These are phyloP conservation scores for Collybia sordida DNA, from an alignment of 768 basidiomycete genomes.

Conservation along the genomic window DNA sequence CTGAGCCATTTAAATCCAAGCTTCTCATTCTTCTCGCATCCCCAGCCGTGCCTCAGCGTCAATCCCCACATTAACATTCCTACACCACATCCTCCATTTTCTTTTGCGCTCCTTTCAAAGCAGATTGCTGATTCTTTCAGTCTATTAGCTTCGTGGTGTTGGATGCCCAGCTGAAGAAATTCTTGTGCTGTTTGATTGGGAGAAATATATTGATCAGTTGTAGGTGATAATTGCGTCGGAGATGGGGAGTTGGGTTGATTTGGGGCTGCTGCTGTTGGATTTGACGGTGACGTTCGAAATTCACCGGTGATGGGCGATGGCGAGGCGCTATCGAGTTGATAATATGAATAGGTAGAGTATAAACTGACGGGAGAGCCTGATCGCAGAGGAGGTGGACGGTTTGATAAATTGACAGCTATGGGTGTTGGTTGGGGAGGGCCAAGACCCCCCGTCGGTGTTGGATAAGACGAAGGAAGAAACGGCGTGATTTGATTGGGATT, in stretches of 20 bases:
- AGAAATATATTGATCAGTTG: conserved; percentile 13
- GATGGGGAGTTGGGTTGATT: conserved; percentile 9
- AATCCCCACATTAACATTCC: conserved; percentile 96
- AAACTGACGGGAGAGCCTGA: conserved; percentile 38
- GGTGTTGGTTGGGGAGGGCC: conserved; percentile 8
- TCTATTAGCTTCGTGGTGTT: conserved; percentile 73
- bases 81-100: conserved; percentile 77
- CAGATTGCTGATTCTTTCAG: conserved; percentile 65
- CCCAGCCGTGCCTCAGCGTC: conserved; percentile 86
- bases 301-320: conserved; percentile 43
- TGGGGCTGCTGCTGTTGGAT: conserved; percentile 8
- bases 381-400: conserved; percentile 34
- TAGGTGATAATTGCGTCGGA: conserved; percentile 9
- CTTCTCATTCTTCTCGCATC: conserved; percentile 76
- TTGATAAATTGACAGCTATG: conserved; percentile 15
- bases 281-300: conserved; percentile 17
- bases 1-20: conserved; percentile 81
- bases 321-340: conserved; percentile 47
- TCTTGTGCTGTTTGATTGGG: conserved; percentile 51
- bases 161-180: conserved; percentile 74
- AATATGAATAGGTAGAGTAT: conserved; percentile 70
- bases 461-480: conserved; percentile 2
- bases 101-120: conserved; percentile 76
- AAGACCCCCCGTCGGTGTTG: conserved; percentile 3
- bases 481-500: conserved; percentile 5